Evolutionary conservation across 768 basidiomycete genomes (phyloP), one percentile per base, ranked within the genome.

Genomic region (Gyrodon lividus): DNA sequence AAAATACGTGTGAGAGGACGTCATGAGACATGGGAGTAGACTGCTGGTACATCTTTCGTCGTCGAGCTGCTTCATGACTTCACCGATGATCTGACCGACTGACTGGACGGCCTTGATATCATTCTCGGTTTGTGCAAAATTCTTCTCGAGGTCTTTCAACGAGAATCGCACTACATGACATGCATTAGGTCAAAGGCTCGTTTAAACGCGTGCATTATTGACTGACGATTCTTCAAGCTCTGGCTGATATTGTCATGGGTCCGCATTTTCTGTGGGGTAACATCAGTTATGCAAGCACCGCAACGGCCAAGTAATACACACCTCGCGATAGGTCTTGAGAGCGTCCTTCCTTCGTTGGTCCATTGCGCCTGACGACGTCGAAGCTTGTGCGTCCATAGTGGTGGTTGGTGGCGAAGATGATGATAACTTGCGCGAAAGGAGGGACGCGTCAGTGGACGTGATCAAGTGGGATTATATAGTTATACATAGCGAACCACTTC

Each of bases 31-130:
- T 14, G 23, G 49, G 8, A 30, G 16, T 0, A 14, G 40, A 22
- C 31, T 39, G 17, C 2, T 77, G 91, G 63, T 64, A 96, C 96
- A 98, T 71, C 97, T 80, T 71, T 98, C 96, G 56, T 97, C 93
- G 63, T 98, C 97, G 9, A 99, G 75, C 68, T 99, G 95, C 72
- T 98, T 98, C 84, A 98, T 87, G 50, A 99, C 92, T 73, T 99
- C 97, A 55, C 93, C 97, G 49, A 99, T 96, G 58, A 99, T 98
- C 74, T 99, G 97, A 26, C 97, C 97, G 13, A 98, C 97, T 7
- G 92, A 95, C 67, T 99, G 97, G 14, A 99, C 87, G 38, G 97
- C 97, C 73, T 98, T 98, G 72, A 99, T 96, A 63, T 99, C 96
- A 23, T 99, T 94, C 71, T 99, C 97, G 0, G 93, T 96, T 78